Evolutionary conservation across 306 rosid genomes (phyloP).

Genomic region (Luffa aegyptiaca): DNA sequence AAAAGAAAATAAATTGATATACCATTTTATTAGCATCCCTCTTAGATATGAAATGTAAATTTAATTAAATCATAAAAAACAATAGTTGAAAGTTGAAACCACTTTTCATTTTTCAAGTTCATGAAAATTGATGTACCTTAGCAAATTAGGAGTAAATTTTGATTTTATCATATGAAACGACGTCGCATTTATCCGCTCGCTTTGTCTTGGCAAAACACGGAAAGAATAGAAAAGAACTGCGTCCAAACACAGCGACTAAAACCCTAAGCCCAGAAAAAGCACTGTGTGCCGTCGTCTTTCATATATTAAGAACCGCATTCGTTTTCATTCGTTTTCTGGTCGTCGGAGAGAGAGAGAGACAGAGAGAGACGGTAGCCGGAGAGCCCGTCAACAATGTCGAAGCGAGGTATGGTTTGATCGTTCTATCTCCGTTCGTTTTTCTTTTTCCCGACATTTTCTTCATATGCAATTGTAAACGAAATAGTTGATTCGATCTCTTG

Average conservation of each 20-base stretch:
- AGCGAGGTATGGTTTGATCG: conserved; percentile 29
- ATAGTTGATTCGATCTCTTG: not conserved
- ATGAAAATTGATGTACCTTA: too few relatives aligned
- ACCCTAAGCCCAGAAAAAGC: not conserved
- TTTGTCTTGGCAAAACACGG: not conserved
- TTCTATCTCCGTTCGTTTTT: not conserved
- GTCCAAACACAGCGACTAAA: conserved; percentile 1
- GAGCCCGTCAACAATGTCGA: conserved; percentile 34
- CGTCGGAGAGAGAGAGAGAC: not conserved
- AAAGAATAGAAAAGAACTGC: not conserved
- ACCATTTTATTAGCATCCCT: too few relatives aligned
- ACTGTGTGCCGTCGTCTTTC: conserved; percentile 1
- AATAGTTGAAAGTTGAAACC: too few relatives aligned
- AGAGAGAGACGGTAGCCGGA: not conserved
- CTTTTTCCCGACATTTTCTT: not conserved
- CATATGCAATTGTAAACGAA: not conserved
- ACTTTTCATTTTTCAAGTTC: too few relatives aligned
- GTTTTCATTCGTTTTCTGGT: not conserved
- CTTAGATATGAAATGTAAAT: too few relatives aligned
- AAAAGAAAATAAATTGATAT: too few relatives aligned
- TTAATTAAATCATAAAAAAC: too few relatives aligned
- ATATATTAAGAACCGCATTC: not conserved
- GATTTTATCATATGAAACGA: not conserved
- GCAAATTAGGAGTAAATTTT: too few relatives aligned
- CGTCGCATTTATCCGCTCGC: not conserved